Base-by-base conservation (phyloP, 768 basidiomycete genomes). In the Dioszegia hungarica region DNA sequence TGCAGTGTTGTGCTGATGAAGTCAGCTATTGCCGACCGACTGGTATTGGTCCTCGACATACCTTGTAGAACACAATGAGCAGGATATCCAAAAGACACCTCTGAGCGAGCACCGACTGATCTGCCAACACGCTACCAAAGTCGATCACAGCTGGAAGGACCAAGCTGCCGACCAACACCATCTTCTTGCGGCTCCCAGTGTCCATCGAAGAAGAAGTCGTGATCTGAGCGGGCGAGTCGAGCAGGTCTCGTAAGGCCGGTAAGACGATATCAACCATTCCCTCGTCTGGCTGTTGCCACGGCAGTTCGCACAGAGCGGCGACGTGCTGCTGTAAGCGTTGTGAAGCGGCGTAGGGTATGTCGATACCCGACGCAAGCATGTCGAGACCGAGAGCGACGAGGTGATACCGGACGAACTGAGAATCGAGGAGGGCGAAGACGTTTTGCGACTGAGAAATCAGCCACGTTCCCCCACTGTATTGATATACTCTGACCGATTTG, bases 321-420 rank as follows among this genome's bases (percentile, higher is more conserved):
- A 67, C 66, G 45, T 70, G 66, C 47, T 66, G 69, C 31, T 70
- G 69, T 53, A 70, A 63, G 5, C 62, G 40, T 43, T 70, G 69
- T 5, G 60, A 60, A 10, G 34, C 24, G 0, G 34, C 25, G 56
- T 61, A 70, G 0, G 39, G 34, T 17, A 72, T 59, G 4, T 19
- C 22, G 5, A 68, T 48, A 1, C 63, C 67, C 14, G 45, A 17
- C 12, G 70, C 49, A 5, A 72, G 47, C 61, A 65, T 63, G 29
- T 67, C 56, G 19, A 72, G 47, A 0, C 62, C 67, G 0, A 72
- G 33, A 1, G 62, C 48, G 10, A 68, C 17, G 5, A 72, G 51
- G 11, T 45, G 40, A 17, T 50, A 45, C 40, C 70, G 64, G 3
- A 72, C 54, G 19, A 60, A 31, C 19, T 66, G 62, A 6, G 67